Evolutionary conservation across 768 basidiomycete species (phyloP).

Genomic region (Rhodocollybia butyracea): DNA sequence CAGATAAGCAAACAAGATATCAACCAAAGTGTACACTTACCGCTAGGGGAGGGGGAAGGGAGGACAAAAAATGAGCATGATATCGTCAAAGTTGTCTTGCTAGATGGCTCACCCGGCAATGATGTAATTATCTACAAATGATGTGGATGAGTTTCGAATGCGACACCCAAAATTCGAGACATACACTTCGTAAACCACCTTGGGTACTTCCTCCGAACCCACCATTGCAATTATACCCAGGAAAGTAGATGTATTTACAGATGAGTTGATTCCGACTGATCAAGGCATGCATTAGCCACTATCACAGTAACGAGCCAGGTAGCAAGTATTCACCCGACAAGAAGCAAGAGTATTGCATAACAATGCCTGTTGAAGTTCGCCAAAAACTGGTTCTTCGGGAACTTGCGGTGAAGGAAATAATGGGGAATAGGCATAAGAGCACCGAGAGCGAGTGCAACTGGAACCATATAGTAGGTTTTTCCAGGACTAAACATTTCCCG

Average conservation of each 20-base stretch:
- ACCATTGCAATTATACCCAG: slow-evolving; percentile 17
- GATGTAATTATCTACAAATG: slow-evolving; percentile 31
- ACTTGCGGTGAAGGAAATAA: slow-evolving; percentile 26
- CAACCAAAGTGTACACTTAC: too few relatives aligned
- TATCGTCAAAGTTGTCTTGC: too few relatives aligned
- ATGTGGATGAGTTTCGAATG: neutral
- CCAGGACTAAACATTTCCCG: slow-evolving; percentile 27
- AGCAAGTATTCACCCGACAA: slow-evolving; percentile 13
- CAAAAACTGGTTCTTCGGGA: slow-evolving; percentile 21
- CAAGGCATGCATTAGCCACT: slow-evolving; percentile 14
- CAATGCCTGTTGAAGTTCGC: slow-evolving; percentile 22
- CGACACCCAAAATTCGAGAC: neutral
- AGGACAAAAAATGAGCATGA: too few relatives aligned
- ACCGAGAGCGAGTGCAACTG: slow-evolving; percentile 24
- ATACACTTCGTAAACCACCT: slow-evolving; percentile 35
- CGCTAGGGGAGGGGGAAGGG: too few relatives aligned
- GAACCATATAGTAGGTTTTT: slow-evolving; percentile 21
- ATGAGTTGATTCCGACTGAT: slow-evolving; percentile 28
- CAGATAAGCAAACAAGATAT: too few relatives aligned
- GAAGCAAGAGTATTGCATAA: slow-evolving; percentile 12
- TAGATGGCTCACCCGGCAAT: too few relatives aligned
- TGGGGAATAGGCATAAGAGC: slow-evolving; percentile 30
- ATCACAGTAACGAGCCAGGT: slow-evolving; percentile 5
- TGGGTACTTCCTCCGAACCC: slow-evolving; percentile 31
- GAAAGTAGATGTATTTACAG: slow-evolving; percentile 17